These are phyloP conservation scores for Solanum hybrid DNA, from an alignment of 305 asterid genomes.

Conservation along the genomic window DNA sequence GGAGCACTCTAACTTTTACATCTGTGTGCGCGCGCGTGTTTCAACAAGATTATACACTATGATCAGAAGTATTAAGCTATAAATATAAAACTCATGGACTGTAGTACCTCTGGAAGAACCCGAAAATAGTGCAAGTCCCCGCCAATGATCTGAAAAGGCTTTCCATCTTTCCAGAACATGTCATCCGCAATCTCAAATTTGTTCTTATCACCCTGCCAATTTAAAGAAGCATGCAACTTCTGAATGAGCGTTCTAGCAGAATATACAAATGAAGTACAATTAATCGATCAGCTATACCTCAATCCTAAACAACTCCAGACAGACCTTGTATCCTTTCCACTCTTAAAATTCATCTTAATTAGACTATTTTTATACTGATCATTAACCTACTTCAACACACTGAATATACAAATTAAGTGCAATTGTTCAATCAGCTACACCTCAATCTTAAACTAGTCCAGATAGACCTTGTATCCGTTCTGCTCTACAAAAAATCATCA, in stretches of 20 bases:
- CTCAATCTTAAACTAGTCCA: neutral
- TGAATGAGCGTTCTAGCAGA: neutral
- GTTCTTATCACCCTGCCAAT: constrained; percentile 30
- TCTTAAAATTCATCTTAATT: neutral
- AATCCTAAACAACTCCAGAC: neutral
- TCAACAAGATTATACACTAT: neutral
- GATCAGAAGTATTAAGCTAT: neutral
- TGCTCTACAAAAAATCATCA: neutral
- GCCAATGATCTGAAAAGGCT: constrained; percentile 72
- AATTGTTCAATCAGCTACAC: neutral
- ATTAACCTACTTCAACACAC: neutral
- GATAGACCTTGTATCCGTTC: neutral
- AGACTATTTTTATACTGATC: neutral
- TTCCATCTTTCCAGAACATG: constrained; percentile 82
- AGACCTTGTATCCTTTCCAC: neutral
- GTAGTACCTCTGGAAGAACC: constrained; percentile 69
- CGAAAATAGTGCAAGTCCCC: constrained; percentile 92
- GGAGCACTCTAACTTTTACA: neutral
- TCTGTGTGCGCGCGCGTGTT: neutral
- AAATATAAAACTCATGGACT: neutral
- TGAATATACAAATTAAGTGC: neutral
- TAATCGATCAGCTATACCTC: neutral
- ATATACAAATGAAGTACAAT: neutral
- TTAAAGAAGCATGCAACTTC: neutral
- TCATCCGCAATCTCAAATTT: constrained; percentile 68